Conservation (phyloP, 345 rosid genomes). For the Pelargonium nanum region DNA sequence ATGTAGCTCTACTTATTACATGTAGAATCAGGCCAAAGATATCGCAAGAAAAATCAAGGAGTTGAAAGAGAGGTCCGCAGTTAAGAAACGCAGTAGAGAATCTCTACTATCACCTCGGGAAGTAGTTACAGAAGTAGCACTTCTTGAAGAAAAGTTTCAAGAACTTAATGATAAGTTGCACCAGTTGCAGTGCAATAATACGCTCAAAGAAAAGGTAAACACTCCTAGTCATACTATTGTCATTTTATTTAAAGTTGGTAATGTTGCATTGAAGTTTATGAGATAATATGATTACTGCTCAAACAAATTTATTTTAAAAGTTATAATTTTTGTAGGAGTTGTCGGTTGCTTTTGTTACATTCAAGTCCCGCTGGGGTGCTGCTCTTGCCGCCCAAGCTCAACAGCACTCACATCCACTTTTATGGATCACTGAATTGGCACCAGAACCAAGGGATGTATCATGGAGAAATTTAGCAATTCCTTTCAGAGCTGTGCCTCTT, state of each 20-base stretch:
- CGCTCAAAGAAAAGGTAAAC: slow-evolving; percentile 54
- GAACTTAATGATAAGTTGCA: slow-evolving; percentile 41
- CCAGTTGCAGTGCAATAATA: slow-evolving; percentile 42
- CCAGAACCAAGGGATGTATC: slow-evolving; percentile 83
- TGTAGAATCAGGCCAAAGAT: slow-evolving; percentile 53
- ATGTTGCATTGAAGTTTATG: background rate
- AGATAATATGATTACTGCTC: background rate
- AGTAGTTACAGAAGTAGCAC: slow-evolving; percentile 20
- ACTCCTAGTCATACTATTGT: background rate
- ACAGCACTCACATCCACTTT: slow-evolving; percentile 70
- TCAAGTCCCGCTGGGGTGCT: slow-evolving; percentile 66
- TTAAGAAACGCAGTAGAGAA: slow-evolving; percentile 18
- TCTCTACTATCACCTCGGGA: slow-evolving; percentile 22
- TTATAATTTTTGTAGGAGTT: slow-evolving; percentile 41
- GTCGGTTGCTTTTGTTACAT: slow-evolving; percentile 72
- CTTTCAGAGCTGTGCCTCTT: slow-evolving; percentile 39
- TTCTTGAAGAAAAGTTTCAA: slow-evolving; percentile 51
- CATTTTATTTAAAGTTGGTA: background rate
- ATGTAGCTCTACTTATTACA: background rate
- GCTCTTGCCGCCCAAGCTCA: slow-evolving; percentile 71
- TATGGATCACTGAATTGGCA: slow-evolving; percentile 67
- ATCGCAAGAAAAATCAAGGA: slow-evolving; percentile 35
- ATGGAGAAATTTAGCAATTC: slow-evolving; percentile 60
- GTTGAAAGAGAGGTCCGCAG: slow-evolving; percentile 20
- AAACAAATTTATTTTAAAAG: slow-evolving; percentile 1